phyloP scores from a whole-genome alignment of 345 rosid genomes.

The Gossypium anomalum region DNA sequence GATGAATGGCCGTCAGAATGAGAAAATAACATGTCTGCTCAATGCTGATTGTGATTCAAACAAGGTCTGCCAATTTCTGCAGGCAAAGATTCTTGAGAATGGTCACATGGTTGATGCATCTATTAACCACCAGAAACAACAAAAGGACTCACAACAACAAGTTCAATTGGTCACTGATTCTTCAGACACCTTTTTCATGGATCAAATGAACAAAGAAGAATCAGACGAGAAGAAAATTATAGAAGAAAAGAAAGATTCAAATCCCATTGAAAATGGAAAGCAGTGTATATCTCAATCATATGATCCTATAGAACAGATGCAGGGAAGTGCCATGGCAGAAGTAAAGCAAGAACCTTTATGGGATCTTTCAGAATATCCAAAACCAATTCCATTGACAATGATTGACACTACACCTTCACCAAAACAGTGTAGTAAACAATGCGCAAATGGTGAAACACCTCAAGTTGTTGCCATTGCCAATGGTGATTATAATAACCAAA shows the following conservation, averaged over 20 bases:
- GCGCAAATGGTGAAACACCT: constrained; percentile 13
- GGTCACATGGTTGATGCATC: constrained; percentile 14
- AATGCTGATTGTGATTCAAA: constrained; percentile 13
- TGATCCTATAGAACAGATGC: constrained; percentile 16
- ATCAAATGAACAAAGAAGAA: constrained; percentile 8
- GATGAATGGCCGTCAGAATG: constrained; percentile 10
- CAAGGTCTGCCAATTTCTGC: constrained; percentile 11
- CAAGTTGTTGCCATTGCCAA: not conserved
- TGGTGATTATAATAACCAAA: constrained; percentile 16
- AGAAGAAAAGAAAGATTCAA: constrained; percentile 11
- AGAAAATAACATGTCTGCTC: not conserved
- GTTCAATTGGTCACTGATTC: constrained; percentile 8
- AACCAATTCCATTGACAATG: not conserved
- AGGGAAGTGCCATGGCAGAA: constrained; percentile 12
- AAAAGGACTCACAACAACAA: constrained; percentile 13
- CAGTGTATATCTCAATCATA: not conserved
- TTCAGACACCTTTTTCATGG: constrained; percentile 13
- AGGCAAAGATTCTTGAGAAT: constrained; percentile 16
- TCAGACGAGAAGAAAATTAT: constrained; percentile 20
- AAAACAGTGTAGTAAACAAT: constrained; percentile 8
- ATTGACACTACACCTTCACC: constrained; percentile 6
- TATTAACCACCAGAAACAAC: constrained; percentile 11
- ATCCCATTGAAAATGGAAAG: not conserved
- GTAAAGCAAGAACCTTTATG: constrained; percentile 17
- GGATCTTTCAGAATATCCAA: not conserved